These are phyloP conservation scores for Boletus tomentosulus DNA, from an alignment of 768 basidiomycete genomes.

Conservation along the genomic window DNA sequence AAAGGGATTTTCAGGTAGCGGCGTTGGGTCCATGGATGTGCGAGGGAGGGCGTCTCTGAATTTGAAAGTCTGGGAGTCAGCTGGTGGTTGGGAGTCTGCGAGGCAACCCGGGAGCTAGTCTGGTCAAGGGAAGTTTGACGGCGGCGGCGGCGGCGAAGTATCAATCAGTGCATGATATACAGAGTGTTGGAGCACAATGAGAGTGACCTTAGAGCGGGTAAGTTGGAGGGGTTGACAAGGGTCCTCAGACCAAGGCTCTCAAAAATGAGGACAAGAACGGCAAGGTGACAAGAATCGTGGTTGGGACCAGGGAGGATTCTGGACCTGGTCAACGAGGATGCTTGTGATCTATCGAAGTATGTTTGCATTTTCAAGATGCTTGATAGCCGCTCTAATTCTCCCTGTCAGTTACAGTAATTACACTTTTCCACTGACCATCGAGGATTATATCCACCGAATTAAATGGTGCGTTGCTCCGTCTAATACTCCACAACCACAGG, in stretches of 20 bases:
- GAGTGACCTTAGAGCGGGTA: no score
- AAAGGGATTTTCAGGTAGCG: neutral
- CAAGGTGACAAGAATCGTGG: slow-evolving; percentile 69
- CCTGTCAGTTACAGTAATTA: slow-evolving; percentile 72
- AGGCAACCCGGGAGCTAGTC: no score
- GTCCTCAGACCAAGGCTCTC: slow-evolving; percentile 69
- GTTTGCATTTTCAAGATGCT: slow-evolving; percentile 24
- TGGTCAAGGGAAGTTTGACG: no score
- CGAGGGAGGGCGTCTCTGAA: no score
- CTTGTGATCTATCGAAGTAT: slow-evolving; percentile 73
- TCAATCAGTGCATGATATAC: no score
- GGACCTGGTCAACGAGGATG: slow-evolving; percentile 87
- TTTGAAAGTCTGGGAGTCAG: no score
- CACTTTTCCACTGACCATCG: slow-evolving; percentile 93
- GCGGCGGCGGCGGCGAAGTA: no score
- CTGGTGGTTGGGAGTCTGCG: no score
- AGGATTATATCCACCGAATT: slow-evolving; percentile 89
- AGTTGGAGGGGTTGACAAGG: slow-evolving; percentile 87
- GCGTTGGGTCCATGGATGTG: neutral
- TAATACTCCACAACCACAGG: slow-evolving; percentile 42
- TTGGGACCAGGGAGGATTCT: slow-evolving; percentile 94
- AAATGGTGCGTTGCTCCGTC: neutral
- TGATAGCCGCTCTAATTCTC: neutral
- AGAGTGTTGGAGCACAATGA: no score
- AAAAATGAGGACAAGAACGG: slow-evolving; percentile 48